Evolutionary conservation across 805 yeast genomes (phyloP).

Genomic region (Ogataea salicorniae): DNA sequence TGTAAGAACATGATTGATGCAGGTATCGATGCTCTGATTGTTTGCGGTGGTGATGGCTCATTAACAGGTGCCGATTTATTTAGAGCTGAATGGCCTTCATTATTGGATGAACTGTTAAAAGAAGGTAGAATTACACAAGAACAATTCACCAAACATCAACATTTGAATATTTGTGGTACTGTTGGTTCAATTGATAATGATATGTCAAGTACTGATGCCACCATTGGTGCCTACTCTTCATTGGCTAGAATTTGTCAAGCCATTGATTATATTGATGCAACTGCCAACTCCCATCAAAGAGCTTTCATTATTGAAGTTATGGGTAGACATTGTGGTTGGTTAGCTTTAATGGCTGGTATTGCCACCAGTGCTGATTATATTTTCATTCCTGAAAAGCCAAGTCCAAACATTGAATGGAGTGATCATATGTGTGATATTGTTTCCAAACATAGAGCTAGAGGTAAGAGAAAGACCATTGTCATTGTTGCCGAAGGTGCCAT

Average conservation of each 20-base stretch:
- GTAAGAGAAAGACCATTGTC: constrained; percentile 74
- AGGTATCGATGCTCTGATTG: constrained; percentile 74
- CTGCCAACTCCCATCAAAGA: constrained; percentile 77
- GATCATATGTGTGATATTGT: constrained; percentile 62
- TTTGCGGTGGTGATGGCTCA: constrained; percentile 83
- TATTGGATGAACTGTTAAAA: constrained; percentile 50
- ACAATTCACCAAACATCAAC: constrained; percentile 43
- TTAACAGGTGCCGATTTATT: constrained; percentile 78
- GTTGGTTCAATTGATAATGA: constrained; percentile 85
- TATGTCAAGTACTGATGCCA: constrained; percentile 79
- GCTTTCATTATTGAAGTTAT: constrained; percentile 83
- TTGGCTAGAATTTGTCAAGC: constrained; percentile 68
- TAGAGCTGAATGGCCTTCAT: constrained; percentile 72
- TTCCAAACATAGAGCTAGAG: constrained; percentile 59
- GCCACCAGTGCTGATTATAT: constrained; percentile 78
- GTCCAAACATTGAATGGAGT: constrained; percentile 58
- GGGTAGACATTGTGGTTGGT: constrained; percentile 92
- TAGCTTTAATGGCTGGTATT: constrained; percentile 75
- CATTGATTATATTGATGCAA: constrained; percentile 78
- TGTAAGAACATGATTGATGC: constrained; percentile 61
- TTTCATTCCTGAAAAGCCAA: constrained; percentile 76
- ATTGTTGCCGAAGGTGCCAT: constrained; percentile 86
- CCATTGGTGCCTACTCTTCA: constrained; percentile 79
- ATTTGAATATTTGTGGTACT: constrained; percentile 65
- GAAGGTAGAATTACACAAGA: constrained; percentile 41